Base-by-base conservation (phyloP, 1,284 basidiomycete species). In the Rhodotorula sp. region DNA sequence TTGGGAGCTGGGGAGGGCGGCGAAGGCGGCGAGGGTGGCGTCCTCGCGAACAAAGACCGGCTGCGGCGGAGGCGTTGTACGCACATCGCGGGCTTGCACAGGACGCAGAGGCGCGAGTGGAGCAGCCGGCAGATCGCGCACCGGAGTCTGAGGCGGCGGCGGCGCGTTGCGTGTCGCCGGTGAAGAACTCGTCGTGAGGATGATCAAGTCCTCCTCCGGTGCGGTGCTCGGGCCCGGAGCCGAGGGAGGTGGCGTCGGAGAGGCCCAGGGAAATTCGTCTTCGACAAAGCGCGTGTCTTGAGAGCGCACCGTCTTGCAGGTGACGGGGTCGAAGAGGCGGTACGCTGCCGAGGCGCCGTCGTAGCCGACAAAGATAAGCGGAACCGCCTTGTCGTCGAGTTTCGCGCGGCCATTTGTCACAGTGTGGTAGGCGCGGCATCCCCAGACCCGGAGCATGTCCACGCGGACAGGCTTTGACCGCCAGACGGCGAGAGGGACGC, bases 381-480 rank as follows among this genome's bases (percentile, higher is more conserved):
- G n/a, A n/a, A n/a, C n/a, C n/a, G n/a, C n/a, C n/a, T n/a, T 62
- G 23, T 15, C 10, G 50, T 60, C 49, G 38, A 60, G 60, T 43
- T 55, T 60, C 12, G 38, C 10, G 49, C 60, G 61, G 5, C 47
- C n/a, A 28, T 59, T 19, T 59, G 79, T 77, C 23, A 80, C n/a
- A 57, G 80, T 79, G 28, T 81, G 79, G 78, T 80, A 83, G 15
- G 80, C 3, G n/a, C n/a, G n/a, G n/a, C n/a, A n/a, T n/a, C n/a
- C n/a, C n/a, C n/a, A n/a, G n/a, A n/a, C n/a, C n/a, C 76, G 69
- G 15, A 82, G 74, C 60, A 79, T 73, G 6, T 78, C 77, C 28
- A 81, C 70, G 55, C 83, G 69, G 0, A 81, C 81, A 52, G 78
- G 79, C n/a, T 12, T 57, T 21, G 0, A 76, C 74, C 76, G 79